phyloP scores from a whole-genome alignment of 164 flowering plant genomes.

The Liriodendron chinense region DNA sequence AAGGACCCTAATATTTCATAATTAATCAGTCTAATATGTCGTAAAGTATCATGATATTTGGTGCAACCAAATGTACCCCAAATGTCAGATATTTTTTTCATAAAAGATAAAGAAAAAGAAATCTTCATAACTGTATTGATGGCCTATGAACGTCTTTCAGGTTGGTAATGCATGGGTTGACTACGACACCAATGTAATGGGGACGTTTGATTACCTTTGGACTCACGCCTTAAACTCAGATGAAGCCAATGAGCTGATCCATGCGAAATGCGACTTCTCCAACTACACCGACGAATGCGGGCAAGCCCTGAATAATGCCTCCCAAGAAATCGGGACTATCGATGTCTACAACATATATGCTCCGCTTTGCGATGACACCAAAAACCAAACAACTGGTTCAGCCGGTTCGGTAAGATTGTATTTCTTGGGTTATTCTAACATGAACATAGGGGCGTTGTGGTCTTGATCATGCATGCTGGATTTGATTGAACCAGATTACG shows the following conservation, averaged over 20 bases:
- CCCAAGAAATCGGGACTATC: conserved; percentile 13
- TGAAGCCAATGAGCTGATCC: conserved; percentile 17
- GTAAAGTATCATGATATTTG: background rate
- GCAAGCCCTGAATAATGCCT: background rate
- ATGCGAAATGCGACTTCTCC: conserved; percentile 19
- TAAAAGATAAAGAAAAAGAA: too few species aligned
- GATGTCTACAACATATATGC: conserved; percentile 43
- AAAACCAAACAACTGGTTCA: background rate
- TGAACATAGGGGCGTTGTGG: too few species aligned
- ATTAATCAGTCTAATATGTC: background rate
- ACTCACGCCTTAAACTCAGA: conserved; percentile 45
- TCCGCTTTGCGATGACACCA: conserved; percentile 23
- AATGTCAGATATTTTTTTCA: too few species aligned
- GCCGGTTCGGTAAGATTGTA: conserved; percentile 25
- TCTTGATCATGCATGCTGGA: background rate
- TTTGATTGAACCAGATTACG: background rate
- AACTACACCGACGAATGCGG: conserved; percentile 6
- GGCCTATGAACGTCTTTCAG: conserved; percentile 12
- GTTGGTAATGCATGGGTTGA: conserved; percentile 45
- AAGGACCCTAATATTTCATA: too few species aligned
- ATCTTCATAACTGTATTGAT: too few species aligned
- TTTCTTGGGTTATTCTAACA: too few species aligned
- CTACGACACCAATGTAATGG: conserved; percentile 17
- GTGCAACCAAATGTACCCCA: background rate
- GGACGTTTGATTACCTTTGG: conserved; percentile 31